These are phyloP conservation scores for Akanthomyces uredinophilus DNA, from an alignment of 2,329 filamentous ascomycete genomes.

Conservation along the genomic window DNA sequence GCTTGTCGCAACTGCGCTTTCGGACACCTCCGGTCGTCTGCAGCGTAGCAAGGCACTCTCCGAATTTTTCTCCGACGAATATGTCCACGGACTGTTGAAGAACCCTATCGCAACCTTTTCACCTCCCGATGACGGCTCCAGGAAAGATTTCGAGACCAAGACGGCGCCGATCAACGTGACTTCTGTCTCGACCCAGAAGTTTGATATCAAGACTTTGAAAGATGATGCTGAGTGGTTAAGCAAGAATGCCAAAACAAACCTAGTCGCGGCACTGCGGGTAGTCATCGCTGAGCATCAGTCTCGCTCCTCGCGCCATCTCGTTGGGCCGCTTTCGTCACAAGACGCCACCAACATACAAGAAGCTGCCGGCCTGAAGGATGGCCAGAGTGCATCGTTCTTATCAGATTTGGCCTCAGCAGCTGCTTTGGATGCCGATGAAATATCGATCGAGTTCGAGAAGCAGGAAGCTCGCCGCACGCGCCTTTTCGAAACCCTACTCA, in stretches of 20 bases:
- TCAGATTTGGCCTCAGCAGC: constrained; percentile 44
- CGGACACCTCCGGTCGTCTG: constrained; percentile 53
- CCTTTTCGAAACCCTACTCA: constrained; percentile 66
- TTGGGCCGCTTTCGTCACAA: constrained; percentile 68
- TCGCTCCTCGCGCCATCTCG: constrained; percentile 66
- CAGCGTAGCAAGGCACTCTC: constrained; percentile 51
- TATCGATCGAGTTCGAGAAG: constrained; percentile 56
- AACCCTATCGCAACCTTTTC: constrained; percentile 65
- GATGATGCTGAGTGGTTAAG: constrained; percentile 83
- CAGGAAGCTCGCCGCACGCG: constrained; percentile 58
- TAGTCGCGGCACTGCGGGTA: constrained; percentile 75
- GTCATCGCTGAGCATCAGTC: constrained; percentile 80
- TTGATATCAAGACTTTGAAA: constrained; percentile 75
- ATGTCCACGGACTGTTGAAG: constrained; percentile 63
- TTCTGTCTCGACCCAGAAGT: constrained; percentile 59
- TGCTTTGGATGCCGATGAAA: constrained; percentile 48
- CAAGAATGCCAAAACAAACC: constrained; percentile 69
- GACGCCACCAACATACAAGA: constrained; percentile 72
- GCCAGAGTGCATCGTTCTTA: constrained; percentile 52
- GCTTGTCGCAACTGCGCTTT: constrained; percentile 50
- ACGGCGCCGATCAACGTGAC: constrained; percentile 83
- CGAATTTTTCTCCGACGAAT: constrained; percentile 65
- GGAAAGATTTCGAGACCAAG: constrained; percentile 72
- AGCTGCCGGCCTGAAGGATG: constrained; percentile 61
- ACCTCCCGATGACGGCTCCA: constrained; percentile 56